A percentile compares a stretch with the other conserved stretches of the same genome.
phyloP scores from a whole-genome alignment of 352 stramenopile species.

The Albugo laibachii region DNA sequence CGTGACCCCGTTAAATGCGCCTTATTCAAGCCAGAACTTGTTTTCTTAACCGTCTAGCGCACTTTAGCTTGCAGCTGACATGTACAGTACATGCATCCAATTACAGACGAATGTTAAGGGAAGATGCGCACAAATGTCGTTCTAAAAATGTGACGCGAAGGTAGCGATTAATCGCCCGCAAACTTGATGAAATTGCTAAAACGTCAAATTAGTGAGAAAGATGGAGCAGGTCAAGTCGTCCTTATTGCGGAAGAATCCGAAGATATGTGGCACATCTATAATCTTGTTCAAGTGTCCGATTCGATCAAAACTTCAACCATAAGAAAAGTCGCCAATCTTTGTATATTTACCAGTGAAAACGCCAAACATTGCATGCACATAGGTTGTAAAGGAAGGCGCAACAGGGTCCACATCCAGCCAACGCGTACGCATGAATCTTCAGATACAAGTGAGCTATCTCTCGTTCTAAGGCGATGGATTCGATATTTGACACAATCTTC shows the following conservation, averaged over 20 bases:
- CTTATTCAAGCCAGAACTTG: too few species aligned
- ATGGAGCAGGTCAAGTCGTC: conserved; percentile 82
- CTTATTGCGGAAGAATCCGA: conserved; percentile 90
- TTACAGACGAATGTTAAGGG: too few species aligned
- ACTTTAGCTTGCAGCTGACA: too few species aligned
- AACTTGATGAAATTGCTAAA: conserved; percentile 81
- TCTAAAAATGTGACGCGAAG: conserved; percentile 12
- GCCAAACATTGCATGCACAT: not conserved
- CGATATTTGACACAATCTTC: not conserved
- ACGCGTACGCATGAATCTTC: conserved; percentile 89
- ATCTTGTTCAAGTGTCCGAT: conserved; percentile 90
- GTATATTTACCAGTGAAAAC: not conserved
- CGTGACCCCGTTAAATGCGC: too few species aligned
- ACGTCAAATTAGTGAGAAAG: conserved; percentile 88
- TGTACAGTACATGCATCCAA: too few species aligned
- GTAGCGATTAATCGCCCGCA: not conserved
- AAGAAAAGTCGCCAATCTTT: conserved; percentile 72
- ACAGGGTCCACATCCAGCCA: conserved; percentile 90
- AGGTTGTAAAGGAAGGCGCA: conserved; percentile 88
- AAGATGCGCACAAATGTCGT: too few species aligned
- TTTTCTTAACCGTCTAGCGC: too few species aligned
- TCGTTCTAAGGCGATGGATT: not conserved
- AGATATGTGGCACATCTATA: conserved; percentile 98
- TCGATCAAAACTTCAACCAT: conserved; percentile 92
- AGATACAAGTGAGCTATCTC: conserved; percentile 55